Evolutionary conservation across 306 rosid species (phyloP), one percentile per base, ranked within the genome.

Genomic region (Rosa lucieae): DNA sequence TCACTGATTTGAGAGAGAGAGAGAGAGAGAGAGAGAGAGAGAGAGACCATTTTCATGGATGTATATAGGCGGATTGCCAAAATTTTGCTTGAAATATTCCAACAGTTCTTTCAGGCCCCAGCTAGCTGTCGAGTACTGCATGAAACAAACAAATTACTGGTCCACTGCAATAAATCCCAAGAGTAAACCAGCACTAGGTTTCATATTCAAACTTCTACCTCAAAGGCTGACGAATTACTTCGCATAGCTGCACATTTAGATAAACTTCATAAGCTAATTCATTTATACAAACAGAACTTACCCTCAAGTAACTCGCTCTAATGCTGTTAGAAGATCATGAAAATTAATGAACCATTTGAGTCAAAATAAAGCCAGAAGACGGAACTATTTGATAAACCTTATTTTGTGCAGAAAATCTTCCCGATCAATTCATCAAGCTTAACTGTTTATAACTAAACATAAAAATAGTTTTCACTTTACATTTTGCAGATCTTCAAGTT

Each of bases 171-270:
- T 20, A 75, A 62, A 11, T 20, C 49, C 35, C 4, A 18, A n/a
- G 2, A 53, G 32, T 49, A 18, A 79, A 77, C 21, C 49, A 68
- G 5, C 62, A 56, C 52, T n/a, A 62, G 21, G 47, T 0, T 76
- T 59, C 4, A 72, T n/a, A 53, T 32, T 32, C 37, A 40, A 62
- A 55, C 6, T 78, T 68, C 68, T 82, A 90, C 82, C 89, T 71
- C 79, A 74, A 15, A 14, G 37, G 21, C 18, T 8, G 78, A 14
- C 43, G 23, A 18, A 56, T 56, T 44, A 21, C 74, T 78, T 79
- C 7, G 67, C 17, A 0, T 0, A 53, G 9, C 40, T 35, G 13
- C 84, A 44, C 58, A 52, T 52, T 52, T 51, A 51, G 5, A 53
- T 15, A 17, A 53, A 53, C 21, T 53, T 53, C 21, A 53, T 17